Conservation (phyloP, 352 stramenopile genomes). For the Lagenidium giganteum region DNA sequence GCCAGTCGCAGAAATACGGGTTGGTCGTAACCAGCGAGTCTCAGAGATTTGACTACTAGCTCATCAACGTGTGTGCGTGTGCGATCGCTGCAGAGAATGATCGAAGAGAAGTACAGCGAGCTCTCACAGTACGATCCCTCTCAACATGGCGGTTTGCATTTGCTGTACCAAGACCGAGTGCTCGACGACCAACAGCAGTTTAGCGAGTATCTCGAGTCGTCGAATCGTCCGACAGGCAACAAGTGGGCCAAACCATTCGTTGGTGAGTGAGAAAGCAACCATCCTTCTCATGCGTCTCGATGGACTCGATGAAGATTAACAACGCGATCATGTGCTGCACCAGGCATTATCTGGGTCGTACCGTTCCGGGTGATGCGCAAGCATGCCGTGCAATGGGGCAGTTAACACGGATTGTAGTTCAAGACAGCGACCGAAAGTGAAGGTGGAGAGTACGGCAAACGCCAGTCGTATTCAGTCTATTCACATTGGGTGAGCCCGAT, state of each 20-base stretch:
- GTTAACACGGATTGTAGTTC: too few relatives aligned
- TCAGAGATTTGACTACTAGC: background rate
- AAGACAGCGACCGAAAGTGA: background rate
- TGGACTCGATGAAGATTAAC: too few relatives aligned
- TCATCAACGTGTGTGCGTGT: background rate
- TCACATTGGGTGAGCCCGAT: too few relatives aligned
- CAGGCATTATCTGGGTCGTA: constrained; percentile 63
- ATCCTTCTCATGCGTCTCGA: too few relatives aligned
- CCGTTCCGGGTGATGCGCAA: constrained; percentile 32
- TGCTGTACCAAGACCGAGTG: constrained; percentile 34
- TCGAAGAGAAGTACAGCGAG: constrained; percentile 36
- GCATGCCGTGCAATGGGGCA: constrained; percentile 16
- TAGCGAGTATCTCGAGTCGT: constrained; percentile 26
- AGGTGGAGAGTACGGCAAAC: too few relatives aligned
- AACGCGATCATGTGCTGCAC: accelerated
- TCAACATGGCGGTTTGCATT: constrained; percentile 31
- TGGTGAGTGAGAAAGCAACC: too few relatives aligned
- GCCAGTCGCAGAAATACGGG: constrained; percentile 39
- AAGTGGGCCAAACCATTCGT: constrained; percentile 43
- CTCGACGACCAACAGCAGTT: constrained; percentile 37
- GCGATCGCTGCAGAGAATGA: constrained; percentile 18
- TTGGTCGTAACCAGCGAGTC: too few relatives aligned
- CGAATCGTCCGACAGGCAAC: background rate
- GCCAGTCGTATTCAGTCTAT: too few relatives aligned
- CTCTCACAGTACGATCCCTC: constrained; percentile 33